Conservation (phyloP, 345 rosid species). For the Brassica napus region Da-Ae NC_063448.1:36216501-36217000, state of each 20-base stretch:
- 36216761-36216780: not conserved
- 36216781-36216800: not conserved
- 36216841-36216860: slow-evolving; percentile 10
- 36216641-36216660: not conserved
- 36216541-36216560: not conserved
- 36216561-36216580: not conserved
- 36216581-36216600: not conserved
- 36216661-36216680: not conserved
- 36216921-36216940: slow-evolving; percentile 17
- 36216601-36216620: not conserved
- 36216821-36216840: slow-evolving; percentile 3
- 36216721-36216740: slow-evolving; percentile 8
- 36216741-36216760: not conserved
- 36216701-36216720: not conserved
- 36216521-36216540: not conserved
- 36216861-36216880: not conserved
- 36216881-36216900: not conserved
- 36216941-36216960: slow-evolving; percentile 26
- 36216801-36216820: slow-evolving; percentile 7
- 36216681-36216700: slow-evolving; percentile 1
- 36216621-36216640: not conserved
- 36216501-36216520: not conserved
- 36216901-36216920: slow-evolving; percentile 15
- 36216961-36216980: slow-evolving; percentile 30
- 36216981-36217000: slow-evolving; percentile 26